A percentile compares a stretch with the other conserved stretches of the same genome.
phyloP scores from a whole-genome alignment of 1,284 basidiomycete genomes.

The Microbotryum violaceum region DNA sequence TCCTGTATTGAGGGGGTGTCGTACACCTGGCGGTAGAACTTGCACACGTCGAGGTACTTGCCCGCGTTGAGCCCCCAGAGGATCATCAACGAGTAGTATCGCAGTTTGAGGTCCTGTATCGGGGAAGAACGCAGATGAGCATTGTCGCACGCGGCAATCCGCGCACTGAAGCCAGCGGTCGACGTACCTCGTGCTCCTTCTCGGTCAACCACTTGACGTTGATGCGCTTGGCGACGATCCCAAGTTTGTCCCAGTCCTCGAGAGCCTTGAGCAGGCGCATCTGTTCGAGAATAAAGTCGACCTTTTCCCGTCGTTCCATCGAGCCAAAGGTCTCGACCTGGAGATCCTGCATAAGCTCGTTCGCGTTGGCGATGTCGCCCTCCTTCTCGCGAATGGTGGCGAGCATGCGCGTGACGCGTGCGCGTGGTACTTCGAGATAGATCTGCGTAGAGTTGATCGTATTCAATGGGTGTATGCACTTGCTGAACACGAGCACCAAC shows the following conservation, averaged over 20 bases:
- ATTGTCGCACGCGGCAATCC: not conserved
- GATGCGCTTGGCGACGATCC: conserved; percentile 87
- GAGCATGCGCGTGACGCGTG: conserved; percentile 79
- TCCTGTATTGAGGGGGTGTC: conserved; percentile 59
- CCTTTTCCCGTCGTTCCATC: conserved; percentile 97
- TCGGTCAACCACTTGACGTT: conserved; percentile 90
- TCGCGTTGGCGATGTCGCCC: conserved; percentile 61
- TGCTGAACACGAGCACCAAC: conserved; percentile 26
- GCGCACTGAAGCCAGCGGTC: not conserved
- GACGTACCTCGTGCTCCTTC: conserved; percentile 70
- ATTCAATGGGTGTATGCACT: not conserved
- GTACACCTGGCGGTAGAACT: conserved; percentile 93
- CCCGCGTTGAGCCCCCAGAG: conserved; percentile 78
- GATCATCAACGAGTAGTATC: conserved; percentile 94
- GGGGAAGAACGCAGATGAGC: not conserved
- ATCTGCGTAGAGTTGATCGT: conserved; percentile 53
- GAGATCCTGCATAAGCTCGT: conserved; percentile 80
- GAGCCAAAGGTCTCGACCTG: conserved; percentile 98
- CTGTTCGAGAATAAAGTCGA: conserved; percentile 95
- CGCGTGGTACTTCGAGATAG: conserved; percentile 93
- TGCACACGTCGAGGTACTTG: conserved; percentile 86
- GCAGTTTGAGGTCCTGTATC: conserved; percentile 84
- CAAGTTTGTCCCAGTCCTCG: conserved; percentile 77
- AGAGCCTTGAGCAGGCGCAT: conserved; percentile 82
- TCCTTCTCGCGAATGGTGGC: conserved; percentile 74